These are phyloP conservation scores for Stephanodiscus minutulus DNA, from an alignment of 108 stramenopile genomes.

Conservation along the genomic window DNA sequence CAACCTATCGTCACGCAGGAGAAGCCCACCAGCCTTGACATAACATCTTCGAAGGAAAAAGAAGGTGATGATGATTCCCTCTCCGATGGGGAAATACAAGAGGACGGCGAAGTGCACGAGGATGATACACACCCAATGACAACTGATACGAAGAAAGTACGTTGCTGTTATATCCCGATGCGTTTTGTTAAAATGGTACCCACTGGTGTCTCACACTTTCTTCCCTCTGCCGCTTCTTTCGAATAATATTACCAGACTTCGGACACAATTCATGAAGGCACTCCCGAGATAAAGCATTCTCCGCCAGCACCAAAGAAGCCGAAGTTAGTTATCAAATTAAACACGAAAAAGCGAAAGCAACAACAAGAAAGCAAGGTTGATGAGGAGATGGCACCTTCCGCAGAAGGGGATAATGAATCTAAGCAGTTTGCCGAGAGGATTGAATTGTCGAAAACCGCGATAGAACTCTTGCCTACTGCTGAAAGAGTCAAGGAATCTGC, in stretches of 20 bases:
- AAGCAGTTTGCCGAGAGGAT: conserved; percentile 20
- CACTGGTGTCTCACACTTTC: not conserved
- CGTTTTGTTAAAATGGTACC: not conserved
- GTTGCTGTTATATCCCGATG: not conserved
- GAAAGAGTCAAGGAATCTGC: conserved; percentile 9
- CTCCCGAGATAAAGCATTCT: not conserved
- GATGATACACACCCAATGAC: not conserved
- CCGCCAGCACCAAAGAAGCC: conserved; percentile 30
- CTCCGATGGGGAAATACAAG: conserved; percentile 35
- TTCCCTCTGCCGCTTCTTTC: not conserved
- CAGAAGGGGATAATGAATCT: conserved; percentile 12
- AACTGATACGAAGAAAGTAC: not conserved
- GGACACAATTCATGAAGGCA: not conserved
- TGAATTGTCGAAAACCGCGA: conserved; percentile 13
- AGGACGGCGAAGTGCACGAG: conserved; percentile 12
- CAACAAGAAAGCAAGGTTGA: not conserved
- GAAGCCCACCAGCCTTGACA: not conserved
- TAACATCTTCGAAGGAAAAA: not conserved
- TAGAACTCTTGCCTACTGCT: not conserved
- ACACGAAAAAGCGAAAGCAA: conserved; percentile 26
- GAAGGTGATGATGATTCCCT: conserved; percentile 6
- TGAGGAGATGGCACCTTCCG: not conserved
- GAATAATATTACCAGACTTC: not conserved
- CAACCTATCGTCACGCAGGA: not conserved
- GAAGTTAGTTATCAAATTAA: conserved; percentile 48